These are phyloP conservation scores for Thermochaetoides thermophila DNA, from an alignment of 495 filamentous ascomycete genomes.

Conservation along the genomic window DNA sequence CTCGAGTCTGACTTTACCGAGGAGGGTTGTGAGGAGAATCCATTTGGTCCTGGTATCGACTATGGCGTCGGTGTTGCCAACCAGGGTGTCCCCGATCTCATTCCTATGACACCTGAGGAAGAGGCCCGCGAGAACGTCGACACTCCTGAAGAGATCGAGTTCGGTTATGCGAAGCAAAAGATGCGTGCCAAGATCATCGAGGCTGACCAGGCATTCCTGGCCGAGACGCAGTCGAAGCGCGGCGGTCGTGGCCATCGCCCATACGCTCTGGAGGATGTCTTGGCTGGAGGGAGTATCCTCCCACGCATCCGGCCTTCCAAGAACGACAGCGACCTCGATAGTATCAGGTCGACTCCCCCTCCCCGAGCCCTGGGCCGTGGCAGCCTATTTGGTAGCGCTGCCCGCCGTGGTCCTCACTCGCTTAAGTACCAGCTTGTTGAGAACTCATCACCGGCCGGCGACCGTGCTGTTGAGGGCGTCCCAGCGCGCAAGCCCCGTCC, in stretches of 20 bases:
- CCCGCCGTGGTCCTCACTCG: slow-evolving; percentile 30
- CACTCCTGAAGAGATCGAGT: slow-evolving; percentile 67
- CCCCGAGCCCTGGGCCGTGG: slow-evolving; percentile 32
- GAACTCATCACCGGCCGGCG: slow-evolving; percentile 34
- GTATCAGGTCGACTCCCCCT: slow-evolving; percentile 42
- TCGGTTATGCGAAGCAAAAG: slow-evolving; percentile 69
- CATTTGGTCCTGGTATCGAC: slow-evolving; percentile 67
- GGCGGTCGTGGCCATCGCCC: slow-evolving; percentile 15
- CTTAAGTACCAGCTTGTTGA: slow-evolving; percentile 37
- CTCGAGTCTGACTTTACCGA: slow-evolving; percentile 87
- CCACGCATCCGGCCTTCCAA: slow-evolving; percentile 39
- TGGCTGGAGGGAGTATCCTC: slow-evolving; percentile 40
- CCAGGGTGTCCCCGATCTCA: slow-evolving; percentile 70
- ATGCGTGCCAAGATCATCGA: slow-evolving; percentile 64
- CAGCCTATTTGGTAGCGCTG: slow-evolving; percentile 19
- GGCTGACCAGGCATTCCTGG: slow-evolving; percentile 34
- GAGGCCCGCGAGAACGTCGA: slow-evolving; percentile 82
- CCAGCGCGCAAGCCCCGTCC: slow-evolving; percentile 48
- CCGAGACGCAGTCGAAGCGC: slow-evolving; percentile 34
- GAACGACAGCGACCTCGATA: slow-evolving; percentile 44
- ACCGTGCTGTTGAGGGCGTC: slow-evolving; percentile 25
- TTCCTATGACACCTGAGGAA: slow-evolving; percentile 60
- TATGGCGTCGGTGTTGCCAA: slow-evolving; percentile 46
- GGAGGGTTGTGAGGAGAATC: slow-evolving; percentile 73
- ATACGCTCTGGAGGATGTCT: slow-evolving; percentile 38